Evolutionary conservation across 1,139 yeast genomes (phyloP).

Genomic region (Yamadazyma aaseri): DNA sequence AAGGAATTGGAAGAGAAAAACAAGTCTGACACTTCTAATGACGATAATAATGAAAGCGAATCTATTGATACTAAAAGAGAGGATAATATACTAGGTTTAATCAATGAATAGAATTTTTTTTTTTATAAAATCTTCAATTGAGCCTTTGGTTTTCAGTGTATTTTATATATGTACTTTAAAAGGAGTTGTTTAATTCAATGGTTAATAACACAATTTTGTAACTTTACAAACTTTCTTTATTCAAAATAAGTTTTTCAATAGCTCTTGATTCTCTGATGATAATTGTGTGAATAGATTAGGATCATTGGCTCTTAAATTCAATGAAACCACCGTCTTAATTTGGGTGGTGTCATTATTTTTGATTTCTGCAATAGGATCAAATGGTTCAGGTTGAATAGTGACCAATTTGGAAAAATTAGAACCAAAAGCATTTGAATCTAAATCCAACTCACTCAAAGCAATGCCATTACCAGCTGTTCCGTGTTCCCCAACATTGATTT

Average conservation of each 20-base stretch:
- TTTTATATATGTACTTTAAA: conserved; percentile 11
- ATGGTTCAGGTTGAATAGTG: conserved; percentile 56
- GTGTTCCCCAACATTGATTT: conserved; percentile 3
- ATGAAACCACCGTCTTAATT: conserved; percentile 29
- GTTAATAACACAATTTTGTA: conserved; percentile 1
- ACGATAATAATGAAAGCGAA: conserved; percentile 7
- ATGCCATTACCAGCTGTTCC: conserved; percentile 7
- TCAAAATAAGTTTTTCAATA: conserved; percentile 14
- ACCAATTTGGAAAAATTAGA: conserved; percentile 75
- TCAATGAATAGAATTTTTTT: conserved; percentile 4
- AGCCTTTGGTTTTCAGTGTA: conserved; percentile 8
- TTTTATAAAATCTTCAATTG: not conserved
- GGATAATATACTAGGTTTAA: conserved; percentile 7
- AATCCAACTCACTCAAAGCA: conserved; percentile 52
- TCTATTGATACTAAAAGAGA: conserved; percentile 4
- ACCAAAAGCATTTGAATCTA: conserved; percentile 74
- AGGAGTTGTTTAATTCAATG: conserved; percentile 5
- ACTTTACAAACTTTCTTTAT: conserved; percentile 1
- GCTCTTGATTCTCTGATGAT: conserved; percentile 21
- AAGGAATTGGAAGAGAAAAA: conserved; percentile 34
- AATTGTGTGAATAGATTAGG: conserved; percentile 32
- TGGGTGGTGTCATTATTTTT: conserved; percentile 34
- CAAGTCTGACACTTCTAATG: conserved; percentile 4
- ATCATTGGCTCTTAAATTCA: conserved; percentile 31
- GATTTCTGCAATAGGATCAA: conserved; percentile 64